Base-by-base conservation (phyloP, 371 early-diverging fungal genomes). In the Mortierella sp. region DNA sequence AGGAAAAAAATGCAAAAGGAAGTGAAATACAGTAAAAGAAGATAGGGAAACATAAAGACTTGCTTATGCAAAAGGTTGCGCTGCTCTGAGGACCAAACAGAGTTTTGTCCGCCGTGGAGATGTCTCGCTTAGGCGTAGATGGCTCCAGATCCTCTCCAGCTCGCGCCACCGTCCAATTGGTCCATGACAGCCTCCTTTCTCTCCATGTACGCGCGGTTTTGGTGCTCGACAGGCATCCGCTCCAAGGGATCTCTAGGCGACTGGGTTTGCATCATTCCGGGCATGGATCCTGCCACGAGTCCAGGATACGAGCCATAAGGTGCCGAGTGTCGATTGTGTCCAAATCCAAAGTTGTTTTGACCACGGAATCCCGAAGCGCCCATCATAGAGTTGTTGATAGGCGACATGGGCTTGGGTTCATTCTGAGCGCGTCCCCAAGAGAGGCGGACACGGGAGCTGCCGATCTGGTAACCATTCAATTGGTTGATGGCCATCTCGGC, bases 381-480 rank as follows among this genome's bases (percentile, higher is more conserved):
- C 75, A 84, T 74, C 78, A 78, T 73, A 5, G 85, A 71, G 1
- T 76, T 54, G 9, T 61, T 75, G 64, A 75, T 81, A 61, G 81
- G 78, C 26, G 85, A 82, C 78, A 82, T 71, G 46, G 82, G 81
- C 70, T 84, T 88, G 59, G 87, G 86, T 54, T 91, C 91, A 67
- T 83, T 91, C 78, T 95, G 96, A 10, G 96, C 93, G 69, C 96
- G 92, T 31, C 98, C 98, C 98, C 98, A 98, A 34, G 96, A 96
- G 31, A 98, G 89, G 53, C 98, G 93, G 43, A 98, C 94, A 55
- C 96, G 91, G 3, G 96, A 96, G 28, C 90, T 92, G 6, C 92
- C 96, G 76, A 98, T 93, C 71, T 93, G 86, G 78, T 93, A 94
- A 13, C 97, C 96, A 86, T 97, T 96, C 94, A 98, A 93, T 81